Evolutionary conservation across 75 land plant species (phyloP), one percentile per base, ranked within the genome.

Genomic region (Selaginella tamariscina): DNA sequence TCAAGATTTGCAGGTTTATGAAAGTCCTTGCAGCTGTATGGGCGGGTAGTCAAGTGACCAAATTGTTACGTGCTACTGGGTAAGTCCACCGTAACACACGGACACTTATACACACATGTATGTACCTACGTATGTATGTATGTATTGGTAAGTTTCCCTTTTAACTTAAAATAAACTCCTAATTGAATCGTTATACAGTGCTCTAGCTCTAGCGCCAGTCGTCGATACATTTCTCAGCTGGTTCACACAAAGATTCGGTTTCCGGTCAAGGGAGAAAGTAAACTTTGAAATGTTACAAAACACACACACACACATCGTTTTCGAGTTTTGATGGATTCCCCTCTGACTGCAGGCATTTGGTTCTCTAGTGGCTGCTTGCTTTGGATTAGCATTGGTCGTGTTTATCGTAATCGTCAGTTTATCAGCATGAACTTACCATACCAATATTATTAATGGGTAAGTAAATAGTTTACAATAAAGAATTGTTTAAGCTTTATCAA

Each of bases 1-100:
- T 59, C 26, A n/a, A 27, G 62, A 8, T 59, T 59, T 68, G 71
- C 83, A 89, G 93, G 64, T 86, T 86, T 70, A 33, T 89, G 32
- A 86, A 84, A 79, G 29, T 89, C 11, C 75, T 84, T 79, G 94
- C 90, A 55, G 80, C 82, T 78, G 90, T 89, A 2, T 89, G 94
- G 94, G 85, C 94, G 30, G 94, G 94, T 30, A 86, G 94, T 65
- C 94, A 89, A 60, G 87, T 86, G 28, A 89, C 94, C 2, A 89
- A 89, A 74, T 54, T 86, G 54, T n/a, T 77, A 0, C 73, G 87
- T 60, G 94, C 87, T 56, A 85, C 72, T 73, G 91, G 89, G 93
- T 86, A 66, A 70, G 76, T 24, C 9, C 9, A 2, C 5, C 32
- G 39, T 13, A 1, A 18, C 32, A 5, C 11, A 29, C 31, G 29